Evolutionary conservation across 192 early-diverging fungal genomes (phyloP), one percentile per base, ranked within the genome.

Genomic region (Coemansia sp.): DNA sequence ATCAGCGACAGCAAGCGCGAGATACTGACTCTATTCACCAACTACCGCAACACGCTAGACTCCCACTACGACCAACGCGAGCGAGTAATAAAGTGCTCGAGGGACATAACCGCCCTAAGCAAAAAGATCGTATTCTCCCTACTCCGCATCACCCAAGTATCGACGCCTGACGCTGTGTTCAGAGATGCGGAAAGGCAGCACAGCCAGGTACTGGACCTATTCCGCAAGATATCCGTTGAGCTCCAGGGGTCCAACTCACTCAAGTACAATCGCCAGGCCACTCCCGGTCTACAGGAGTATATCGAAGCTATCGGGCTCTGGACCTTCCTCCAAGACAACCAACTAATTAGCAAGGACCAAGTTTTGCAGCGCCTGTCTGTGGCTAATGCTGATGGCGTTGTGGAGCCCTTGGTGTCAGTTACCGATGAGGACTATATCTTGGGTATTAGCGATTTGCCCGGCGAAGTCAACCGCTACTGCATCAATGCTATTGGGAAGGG

Each of bases 401-500:
- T 34, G 1, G 63, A 21, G 5, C 73, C 66, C 23, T 28, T 71
- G 43, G 58, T 73, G 0, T 7, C 50, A n/a, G 67, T 80, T 3
- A 61, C 77, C 1, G 71, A 85, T 13, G 66, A 60, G 26, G 84
- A 86, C 46, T 88, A 86, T 67, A 35, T 88, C 8, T 46, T 88
- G 48, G 86, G 86, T 0, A 61, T 88, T 10, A 76, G 84, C 33
- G 86, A 88, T 69, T 63, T 88, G 37, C 79, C 84, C 1, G 86
- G 86, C 9, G 86, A 88, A 55, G 69, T 88, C 28, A 88, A 86
- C 62, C 74, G 86, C 38, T 83, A 79, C 23, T 77, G 74, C 69
- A 88, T 88, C 55, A 88, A 86, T 46, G 60, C 78, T 3, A 71
- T 88, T 38, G 82, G 74, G 0, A 82, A 77, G 61, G 76, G 81